Conservation (phyloP, 1,139 yeast genomes). For the Kurtzmaniella quercitrusa region DNA sequence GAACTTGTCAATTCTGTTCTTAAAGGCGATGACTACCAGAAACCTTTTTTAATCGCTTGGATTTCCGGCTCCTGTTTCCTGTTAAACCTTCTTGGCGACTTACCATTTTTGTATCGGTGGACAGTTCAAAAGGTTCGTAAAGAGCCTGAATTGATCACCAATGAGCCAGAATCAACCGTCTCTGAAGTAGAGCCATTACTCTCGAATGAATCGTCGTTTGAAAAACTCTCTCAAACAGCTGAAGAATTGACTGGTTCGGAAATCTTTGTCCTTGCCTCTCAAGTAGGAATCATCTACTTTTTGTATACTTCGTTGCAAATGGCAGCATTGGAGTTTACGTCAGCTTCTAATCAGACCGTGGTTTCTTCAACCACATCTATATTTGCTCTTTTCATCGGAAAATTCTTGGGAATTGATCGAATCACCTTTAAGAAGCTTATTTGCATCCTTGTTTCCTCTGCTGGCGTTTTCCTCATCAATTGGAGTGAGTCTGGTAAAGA, state of each 20-base stretch:
- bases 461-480: constrained; percentile 48
- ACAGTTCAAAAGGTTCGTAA: neutral
- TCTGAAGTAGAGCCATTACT: constrained; percentile 5
- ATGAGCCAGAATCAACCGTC: neutral
- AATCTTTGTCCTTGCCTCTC: constrained; percentile 30
- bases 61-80: constrained; percentile 44
- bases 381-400: constrained; percentile 46
- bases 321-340: constrained; percentile 42
- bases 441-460: constrained; percentile 41
- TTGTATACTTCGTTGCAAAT: constrained; percentile 37
- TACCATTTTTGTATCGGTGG: constrained; percentile 3
- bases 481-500: constrained; percentile 25
- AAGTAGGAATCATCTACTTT: constrained; percentile 40
- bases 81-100: constrained; percentile 42
- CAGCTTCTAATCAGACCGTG: constrained; percentile 52
- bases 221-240: constrained; percentile 7
- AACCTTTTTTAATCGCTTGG: constrained; percentile 45
- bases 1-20: constrained; percentile 47
- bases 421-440: constrained; percentile 38
- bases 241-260: constrained; percentile 25
- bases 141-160: neutral
- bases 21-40: constrained; percentile 44
- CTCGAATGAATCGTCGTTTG: neutral
- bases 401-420: constrained; percentile 33
- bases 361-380: constrained; percentile 49